phyloP scores from a whole-genome alignment of 2,329 filamentous ascomycete species.

The Pestalotiopsis sp. region DNA sequence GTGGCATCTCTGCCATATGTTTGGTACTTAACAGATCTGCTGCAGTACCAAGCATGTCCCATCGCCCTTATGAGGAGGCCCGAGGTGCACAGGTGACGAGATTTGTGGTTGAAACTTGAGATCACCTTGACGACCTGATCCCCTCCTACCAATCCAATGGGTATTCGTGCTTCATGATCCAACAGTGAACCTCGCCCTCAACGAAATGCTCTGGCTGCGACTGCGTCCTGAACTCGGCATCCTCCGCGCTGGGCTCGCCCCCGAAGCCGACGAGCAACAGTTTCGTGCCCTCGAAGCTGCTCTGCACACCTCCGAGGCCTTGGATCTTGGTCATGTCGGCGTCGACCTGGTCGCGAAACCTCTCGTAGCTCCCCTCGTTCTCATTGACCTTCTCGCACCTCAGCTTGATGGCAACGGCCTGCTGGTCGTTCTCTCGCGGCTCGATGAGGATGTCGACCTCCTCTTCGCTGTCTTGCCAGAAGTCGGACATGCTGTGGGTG shows the following conservation, averaged over 20 bases:
- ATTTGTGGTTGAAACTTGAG: not conserved
- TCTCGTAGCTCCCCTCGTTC: conserved; percentile 6
- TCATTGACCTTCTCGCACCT: conserved; percentile 1
- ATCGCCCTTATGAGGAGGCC: too few species aligned
- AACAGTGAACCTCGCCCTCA: not conserved
- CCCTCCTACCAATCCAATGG: not conserved
- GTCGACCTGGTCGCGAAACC: conserved; percentile 5
- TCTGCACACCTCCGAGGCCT: not conserved
- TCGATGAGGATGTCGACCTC: conserved; percentile 4
- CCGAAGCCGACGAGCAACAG: not conserved
- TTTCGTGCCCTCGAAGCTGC: not conserved
- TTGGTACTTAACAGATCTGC: too few species aligned
- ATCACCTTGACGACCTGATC: not conserved
- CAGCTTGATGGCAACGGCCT: not conserved
- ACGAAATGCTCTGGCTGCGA: not conserved
- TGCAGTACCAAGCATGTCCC: too few species aligned
- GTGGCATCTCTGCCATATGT: too few species aligned
- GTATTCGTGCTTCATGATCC: not conserved
- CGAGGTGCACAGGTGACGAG: too few species aligned
- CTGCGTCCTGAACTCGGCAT: not conserved
- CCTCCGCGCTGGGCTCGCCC: not conserved
- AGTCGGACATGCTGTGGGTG: not conserved
- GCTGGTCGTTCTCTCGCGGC: not conserved
- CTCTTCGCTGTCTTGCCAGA: not conserved
- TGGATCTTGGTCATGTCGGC: conserved; percentile 1